Percentiles rank a stretch among this genome's conserved stretches.
phyloP scores from a whole-genome alignment of 225 moss, liverwort and hornwort species.

The Pseudoscleropodium purum region DNA sequence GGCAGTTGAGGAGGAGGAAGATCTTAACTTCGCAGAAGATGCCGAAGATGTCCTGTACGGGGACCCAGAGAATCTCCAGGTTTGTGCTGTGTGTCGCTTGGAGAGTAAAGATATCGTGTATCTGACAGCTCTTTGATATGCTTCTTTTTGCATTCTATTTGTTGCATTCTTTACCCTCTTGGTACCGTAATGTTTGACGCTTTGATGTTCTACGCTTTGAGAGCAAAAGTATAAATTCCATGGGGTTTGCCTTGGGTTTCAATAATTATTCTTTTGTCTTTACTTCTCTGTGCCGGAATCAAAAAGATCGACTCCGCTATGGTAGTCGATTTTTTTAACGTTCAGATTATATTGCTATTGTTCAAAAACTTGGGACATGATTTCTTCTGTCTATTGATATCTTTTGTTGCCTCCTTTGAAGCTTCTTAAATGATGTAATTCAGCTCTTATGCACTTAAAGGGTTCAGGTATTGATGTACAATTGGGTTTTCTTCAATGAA shows the following conservation, averaged over 20 bases:
- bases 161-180: not conserved
- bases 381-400: not conserved
- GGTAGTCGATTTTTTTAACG: not conserved
- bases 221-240: not conserved
- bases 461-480: not conserved
- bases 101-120: not conserved
- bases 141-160: not conserved
- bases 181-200: not conserved
- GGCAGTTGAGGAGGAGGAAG: slow-evolving; percentile 14
- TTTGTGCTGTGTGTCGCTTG: not conserved
- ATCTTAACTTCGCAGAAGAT: not conserved
- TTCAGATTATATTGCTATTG: not conserved
- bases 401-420: not conserved
- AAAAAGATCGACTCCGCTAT: not conserved
- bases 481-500: not conserved
- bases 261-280: not conserved
- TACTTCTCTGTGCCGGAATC: not conserved
- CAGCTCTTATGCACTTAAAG: not conserved
- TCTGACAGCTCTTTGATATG: not conserved
- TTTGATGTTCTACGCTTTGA: not conserved
- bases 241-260: not conserved
- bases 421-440: not conserved
- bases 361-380: not conserved
- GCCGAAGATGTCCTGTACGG: slow-evolving; percentile 15
- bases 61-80: slow-evolving; percentile 19